phyloP scores from a whole-genome alignment of 108 stramenopile genomes.

The Cyclotella choctawhatcheeana region DNA sequence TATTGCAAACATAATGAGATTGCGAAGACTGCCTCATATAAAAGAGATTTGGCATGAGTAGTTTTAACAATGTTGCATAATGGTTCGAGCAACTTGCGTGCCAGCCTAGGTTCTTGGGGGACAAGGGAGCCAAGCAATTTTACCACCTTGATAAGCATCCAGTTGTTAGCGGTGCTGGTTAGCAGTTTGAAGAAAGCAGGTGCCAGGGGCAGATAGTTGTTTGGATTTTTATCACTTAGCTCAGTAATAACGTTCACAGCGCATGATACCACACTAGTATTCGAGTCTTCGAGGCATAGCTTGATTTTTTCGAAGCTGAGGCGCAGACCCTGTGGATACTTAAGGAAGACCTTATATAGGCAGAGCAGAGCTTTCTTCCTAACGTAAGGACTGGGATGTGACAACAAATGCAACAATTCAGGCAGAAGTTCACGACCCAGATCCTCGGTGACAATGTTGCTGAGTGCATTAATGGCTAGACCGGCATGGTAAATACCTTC shows the following conservation, averaged over 20 bases:
- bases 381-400: slow-evolving; percentile 92
- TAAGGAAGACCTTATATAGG: slow-evolving; percentile 96
- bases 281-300: slow-evolving; percentile 87
- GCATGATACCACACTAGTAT: slow-evolving; percentile 93
- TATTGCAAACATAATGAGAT: slow-evolving; percentile 95
- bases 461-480: slow-evolving; percentile 95
- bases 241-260: slow-evolving; percentile 99
- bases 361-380: slow-evolving; percentile 97
- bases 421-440: slow-evolving; percentile 91
- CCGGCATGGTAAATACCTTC: slow-evolving; percentile 94
- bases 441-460: slow-evolving; percentile 97
- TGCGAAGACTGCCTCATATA: slow-evolving; percentile 96
- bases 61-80: slow-evolving; percentile 92
- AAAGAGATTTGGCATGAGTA: slow-evolving; percentile 95
- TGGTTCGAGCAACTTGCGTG: slow-evolving; percentile 97
- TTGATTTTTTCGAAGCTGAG: slow-evolving; percentile 95
- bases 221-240: slow-evolving; percentile 96
- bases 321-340: slow-evolving; percentile 99
- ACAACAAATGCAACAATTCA: slow-evolving; percentile 85
- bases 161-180: slow-evolving; percentile 96
- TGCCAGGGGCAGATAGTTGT: slow-evolving; percentile 96
- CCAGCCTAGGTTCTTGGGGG: slow-evolving; percentile 97
- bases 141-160: slow-evolving; percentile 99
- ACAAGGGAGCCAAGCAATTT: slow-evolving; percentile 96
- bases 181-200: slow-evolving; percentile 97